Base-by-base conservation (phyloP, 169 alveolate species). In the Cystoisospora suis region DNA sequence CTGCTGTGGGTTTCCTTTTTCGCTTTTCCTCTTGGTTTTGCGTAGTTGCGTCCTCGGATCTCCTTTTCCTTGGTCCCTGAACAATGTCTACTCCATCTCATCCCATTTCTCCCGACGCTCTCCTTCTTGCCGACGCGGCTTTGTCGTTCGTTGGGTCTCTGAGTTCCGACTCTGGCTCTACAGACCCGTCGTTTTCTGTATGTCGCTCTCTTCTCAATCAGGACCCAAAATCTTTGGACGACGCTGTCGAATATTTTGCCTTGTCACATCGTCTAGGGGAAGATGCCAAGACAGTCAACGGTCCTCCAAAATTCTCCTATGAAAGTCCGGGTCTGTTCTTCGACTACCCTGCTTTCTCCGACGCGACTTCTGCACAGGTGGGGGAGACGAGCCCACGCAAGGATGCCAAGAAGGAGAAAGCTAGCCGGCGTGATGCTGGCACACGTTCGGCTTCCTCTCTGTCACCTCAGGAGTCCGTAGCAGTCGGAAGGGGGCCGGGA, bases 161-260 rank as follows among this genome's bases (percentile, higher is more conserved):
- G 53, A 86, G 91, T 46, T 75, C 79, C 20, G 89, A 53, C 3
- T 72, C 53, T 34, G 58, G 9, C 38, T 34, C 56, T 5, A 3
- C 83, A 2, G 58, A 46, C 7, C 20, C 80, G 6, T 12, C 3
- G 56, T 2, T 53, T 0, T 5, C 56, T 4, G 72, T 46, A 45
- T 87, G 91, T 61, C 79, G 47, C 44, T 45, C 85, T 7, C 61
- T 87, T 44, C 75, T 87, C 38, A 49, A 0, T 40, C 91, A 87
- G 36, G 49, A 49, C 34, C 38, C 79, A 44, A 85, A 87, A 59
- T 61, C 79, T 42, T 75, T 87, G 0, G 91, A 87, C 75, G 91
- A 87, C 86, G 45, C 86, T 40, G 91, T 87, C 38, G 91, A 87
- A 61, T 69, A 44, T 75, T 80, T 87, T 32, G 91, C 79, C 32